Evolutionary conservation across 208 protist genomes (phyloP).

Genomic region (Balamuthia mandrillaris): DNA sequence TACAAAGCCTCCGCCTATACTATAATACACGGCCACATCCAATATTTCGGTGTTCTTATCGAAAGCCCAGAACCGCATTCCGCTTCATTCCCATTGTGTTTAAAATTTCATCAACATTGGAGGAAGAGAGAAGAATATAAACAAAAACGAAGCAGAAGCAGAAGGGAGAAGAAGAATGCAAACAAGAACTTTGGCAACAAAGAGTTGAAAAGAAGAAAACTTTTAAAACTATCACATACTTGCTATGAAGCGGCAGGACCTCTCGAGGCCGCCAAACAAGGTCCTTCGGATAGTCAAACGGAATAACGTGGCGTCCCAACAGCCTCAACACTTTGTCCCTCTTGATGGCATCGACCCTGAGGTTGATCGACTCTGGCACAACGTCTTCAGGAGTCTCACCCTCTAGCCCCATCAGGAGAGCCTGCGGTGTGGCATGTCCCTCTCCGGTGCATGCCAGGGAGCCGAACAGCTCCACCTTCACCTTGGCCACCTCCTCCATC

Average conservation of each 20-base stretch:
- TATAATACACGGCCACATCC: no score
- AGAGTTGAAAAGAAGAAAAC: background rate
- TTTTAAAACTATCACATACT: no score
- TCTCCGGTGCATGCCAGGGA: slow-evolving; percentile 54
- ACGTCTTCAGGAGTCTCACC: slow-evolving; percentile 1
- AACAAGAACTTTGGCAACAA: no score
- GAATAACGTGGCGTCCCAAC: no score
- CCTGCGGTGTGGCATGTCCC: slow-evolving; percentile 50
- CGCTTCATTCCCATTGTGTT: no score
- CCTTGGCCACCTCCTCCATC: background rate
- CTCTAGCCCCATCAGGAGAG: slow-evolving; percentile 44
- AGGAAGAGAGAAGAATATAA: slow-evolving; percentile 37
- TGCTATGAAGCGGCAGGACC: no score
- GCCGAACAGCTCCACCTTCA: slow-evolving; percentile 50
- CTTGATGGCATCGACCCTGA: slow-evolving; percentile 37
- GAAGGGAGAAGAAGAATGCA: background rate
- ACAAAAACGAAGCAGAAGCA: slow-evolving; percentile 38
- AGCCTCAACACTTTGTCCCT: slow-evolving; percentile 40
- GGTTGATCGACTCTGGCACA: slow-evolving; percentile 26
- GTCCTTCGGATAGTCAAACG: no score
- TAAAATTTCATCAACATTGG: no score
- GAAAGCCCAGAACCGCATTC: no score
- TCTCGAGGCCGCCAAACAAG: no score
- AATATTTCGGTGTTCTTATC: no score
- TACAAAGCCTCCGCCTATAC: no score